Conservation (phyloP, 1,284 basidiomycete species). For the Cryptococcus neoformans region DNA sequence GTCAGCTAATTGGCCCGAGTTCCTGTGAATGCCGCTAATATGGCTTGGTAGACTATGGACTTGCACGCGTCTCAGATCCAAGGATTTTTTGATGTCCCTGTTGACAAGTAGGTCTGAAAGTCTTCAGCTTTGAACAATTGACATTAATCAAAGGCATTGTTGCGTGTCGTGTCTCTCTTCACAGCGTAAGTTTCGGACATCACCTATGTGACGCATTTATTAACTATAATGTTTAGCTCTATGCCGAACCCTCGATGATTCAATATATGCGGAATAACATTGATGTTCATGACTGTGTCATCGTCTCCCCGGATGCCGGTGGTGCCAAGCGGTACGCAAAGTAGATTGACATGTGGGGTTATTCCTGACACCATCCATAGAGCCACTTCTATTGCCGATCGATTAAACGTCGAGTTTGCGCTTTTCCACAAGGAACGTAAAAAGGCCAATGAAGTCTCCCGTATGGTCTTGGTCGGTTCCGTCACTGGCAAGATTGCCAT, state of each 20-base stretch:
- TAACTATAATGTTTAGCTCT: constrained; percentile 61
- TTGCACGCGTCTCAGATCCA: constrained; percentile 98
- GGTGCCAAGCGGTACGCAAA: constrained; percentile 85
- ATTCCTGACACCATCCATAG: constrained; percentile 50
- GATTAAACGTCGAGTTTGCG: constrained; percentile 96
- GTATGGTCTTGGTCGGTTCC: constrained; percentile 97
- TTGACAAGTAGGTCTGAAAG: constrained; percentile 81
- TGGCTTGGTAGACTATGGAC: constrained; percentile 79
- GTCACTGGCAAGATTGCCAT: constrained; percentile 93
- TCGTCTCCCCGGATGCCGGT: constrained; percentile 98
- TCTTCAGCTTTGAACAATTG: not conserved
- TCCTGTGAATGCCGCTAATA: no score
- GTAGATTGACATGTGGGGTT: not conserved
- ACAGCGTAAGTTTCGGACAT: constrained; percentile 17
- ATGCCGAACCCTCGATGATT: constrained; percentile 95
- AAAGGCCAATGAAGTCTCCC: constrained; percentile 98
- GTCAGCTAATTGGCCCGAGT: constrained; percentile 56
- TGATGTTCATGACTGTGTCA: constrained; percentile 77
- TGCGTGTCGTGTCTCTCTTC: not conserved
- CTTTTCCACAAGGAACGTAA: constrained; percentile 99
- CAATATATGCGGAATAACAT: constrained; percentile 93
- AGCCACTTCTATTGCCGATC: constrained; percentile 95
- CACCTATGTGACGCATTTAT: not conserved
- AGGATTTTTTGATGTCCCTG: constrained; percentile 99
- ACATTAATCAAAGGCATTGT: not conserved